These are phyloP conservation scores for Boletus albobrunnescens DNA, from an alignment of 1,284 basidiomycete species.

Conservation along the genomic window DNA sequence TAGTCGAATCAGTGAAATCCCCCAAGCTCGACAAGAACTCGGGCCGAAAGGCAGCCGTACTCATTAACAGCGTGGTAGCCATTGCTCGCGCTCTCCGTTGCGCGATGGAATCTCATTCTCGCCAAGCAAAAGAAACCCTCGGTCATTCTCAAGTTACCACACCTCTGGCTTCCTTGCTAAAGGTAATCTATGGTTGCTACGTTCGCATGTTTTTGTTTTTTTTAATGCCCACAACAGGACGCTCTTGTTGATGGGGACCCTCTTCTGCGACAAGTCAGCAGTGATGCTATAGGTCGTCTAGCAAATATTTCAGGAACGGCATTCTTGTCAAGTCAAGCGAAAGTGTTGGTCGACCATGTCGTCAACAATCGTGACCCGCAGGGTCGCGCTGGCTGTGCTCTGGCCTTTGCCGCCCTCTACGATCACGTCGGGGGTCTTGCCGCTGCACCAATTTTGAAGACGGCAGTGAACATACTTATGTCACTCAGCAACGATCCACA, in stretches of 20 bases:
- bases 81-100: constrained; percentile 71
- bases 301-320: constrained; percentile 81
- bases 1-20: constrained; percentile 71
- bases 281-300: constrained; percentile 87
- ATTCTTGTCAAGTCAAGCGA: constrained; percentile 86
- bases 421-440: constrained; percentile 89
- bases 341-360: constrained; percentile 92
- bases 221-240: constrained; percentile 46
- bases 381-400: constrained; percentile 88
- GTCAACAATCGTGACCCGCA: constrained; percentile 94
- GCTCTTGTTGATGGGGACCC: constrained; percentile 80
- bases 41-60: constrained; percentile 84
- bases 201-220: constrained; percentile 1
- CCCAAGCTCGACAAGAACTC: constrained; percentile 84
- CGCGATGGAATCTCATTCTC: constrained; percentile 49
- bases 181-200: constrained; percentile 45
- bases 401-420: constrained; percentile 94
- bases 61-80: constrained; percentile 81
- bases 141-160: constrained; percentile 68
- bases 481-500: constrained; percentile 95
- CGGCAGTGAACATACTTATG: constrained; percentile 93
- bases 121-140: constrained; percentile 65
- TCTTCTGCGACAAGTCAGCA: constrained; percentile 75
- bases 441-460: constrained; percentile 92
- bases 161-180: constrained; percentile 71